Percentiles rank a stretch among this genome's conserved stretches.
Evolutionary conservation across 73 alveolate genomes (phyloP).

Genomic region (Tetrahymena borealis): DNA sequence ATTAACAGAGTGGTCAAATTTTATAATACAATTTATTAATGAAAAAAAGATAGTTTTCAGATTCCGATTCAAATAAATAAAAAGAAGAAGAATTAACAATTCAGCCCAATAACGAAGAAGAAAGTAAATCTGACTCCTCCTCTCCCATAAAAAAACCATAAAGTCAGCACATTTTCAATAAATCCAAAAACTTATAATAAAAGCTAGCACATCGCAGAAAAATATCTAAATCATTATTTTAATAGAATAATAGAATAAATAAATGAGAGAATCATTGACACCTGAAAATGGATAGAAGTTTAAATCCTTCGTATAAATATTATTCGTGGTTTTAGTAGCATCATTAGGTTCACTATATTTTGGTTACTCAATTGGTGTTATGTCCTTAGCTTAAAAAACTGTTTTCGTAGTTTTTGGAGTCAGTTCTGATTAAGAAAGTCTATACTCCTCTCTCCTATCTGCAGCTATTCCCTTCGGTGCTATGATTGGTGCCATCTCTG

Average conservation of each 20-base stretch:
- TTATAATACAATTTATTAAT: neutral
- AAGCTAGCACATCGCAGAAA: neutral
- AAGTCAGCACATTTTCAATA: neutral
- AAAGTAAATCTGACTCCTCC: neutral
- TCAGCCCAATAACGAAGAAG: neutral
- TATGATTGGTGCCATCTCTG: slow-evolving; percentile 11
- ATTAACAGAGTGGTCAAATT: neutral
- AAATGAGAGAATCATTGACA: neutral
- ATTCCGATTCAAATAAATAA: neutral
- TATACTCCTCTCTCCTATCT: neutral
- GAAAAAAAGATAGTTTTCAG: neutral
- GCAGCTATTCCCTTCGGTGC: slow-evolving; percentile 42
- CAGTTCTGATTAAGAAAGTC: neutral
- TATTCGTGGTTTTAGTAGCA: slow-evolving; percentile 11
- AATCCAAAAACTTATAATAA: neutral
- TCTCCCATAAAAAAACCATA: neutral
- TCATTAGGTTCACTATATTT: slow-evolving; percentile 21
- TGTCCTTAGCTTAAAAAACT: slow-evolving; percentile 25
- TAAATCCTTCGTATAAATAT: slow-evolving; percentile 18
- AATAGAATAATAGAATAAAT: neutral
- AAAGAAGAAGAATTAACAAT: neutral
- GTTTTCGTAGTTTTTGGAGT: neutral
- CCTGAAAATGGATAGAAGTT: neutral
- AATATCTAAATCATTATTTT: neutral
- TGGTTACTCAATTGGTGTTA: slow-evolving; percentile 20